Evolutionary conservation across 2,329 filamentous ascomycete genomes (phyloP).

Genomic region (Aspergillus quadricinctus): DNA sequence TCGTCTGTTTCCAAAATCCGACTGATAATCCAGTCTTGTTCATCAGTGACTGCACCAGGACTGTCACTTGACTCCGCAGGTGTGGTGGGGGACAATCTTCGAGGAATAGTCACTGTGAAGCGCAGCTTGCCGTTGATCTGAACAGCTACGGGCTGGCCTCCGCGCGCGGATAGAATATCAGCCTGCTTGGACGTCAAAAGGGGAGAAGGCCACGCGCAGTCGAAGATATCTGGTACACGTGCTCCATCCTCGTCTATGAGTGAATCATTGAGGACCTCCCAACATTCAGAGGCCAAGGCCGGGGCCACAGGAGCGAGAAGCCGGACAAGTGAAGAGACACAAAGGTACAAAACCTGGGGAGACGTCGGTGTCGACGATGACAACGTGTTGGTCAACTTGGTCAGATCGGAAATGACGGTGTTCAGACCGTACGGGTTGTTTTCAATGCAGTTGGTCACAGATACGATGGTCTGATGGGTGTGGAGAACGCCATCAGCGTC

Average conservation of each 20-base stretch:
- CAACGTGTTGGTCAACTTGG: conserved; percentile 70
- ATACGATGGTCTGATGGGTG: conserved; percentile 63
- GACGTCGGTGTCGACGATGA: conserved; percentile 43
- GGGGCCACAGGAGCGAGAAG: conserved; percentile 78
- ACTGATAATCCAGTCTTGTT: conserved; percentile 58
- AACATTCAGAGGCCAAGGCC: conserved; percentile 76
- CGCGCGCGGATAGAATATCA: conserved; percentile 48
- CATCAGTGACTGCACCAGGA: conserved; percentile 20
- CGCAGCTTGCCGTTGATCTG: conserved; percentile 77
- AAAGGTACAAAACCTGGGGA: conserved; percentile 41
- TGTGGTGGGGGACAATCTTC: conserved; percentile 41
- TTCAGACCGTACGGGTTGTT: conserved; percentile 72
- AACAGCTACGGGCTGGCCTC: conserved; percentile 54
- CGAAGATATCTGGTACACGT: conserved; percentile 39
- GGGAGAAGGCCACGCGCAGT: conserved; percentile 53
- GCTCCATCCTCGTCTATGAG: conserved; percentile 8
- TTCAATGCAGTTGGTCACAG: conserved; percentile 64
- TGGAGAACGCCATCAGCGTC: conserved; percentile 56
- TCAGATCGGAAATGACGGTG: conserved; percentile 77
- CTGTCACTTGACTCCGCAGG: conserved; percentile 10
- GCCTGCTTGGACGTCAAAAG: conserved; percentile 36
- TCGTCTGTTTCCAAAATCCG: conserved; percentile 59
- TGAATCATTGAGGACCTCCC: conserved; percentile 53
- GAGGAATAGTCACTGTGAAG: conserved; percentile 62
- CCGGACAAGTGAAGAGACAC: conserved; percentile 56